These are phyloP conservation scores for Trichoderma oligosporum DNA, from an alignment of 2,329 filamentous ascomycete genomes.

Conservation along the genomic window DNA sequence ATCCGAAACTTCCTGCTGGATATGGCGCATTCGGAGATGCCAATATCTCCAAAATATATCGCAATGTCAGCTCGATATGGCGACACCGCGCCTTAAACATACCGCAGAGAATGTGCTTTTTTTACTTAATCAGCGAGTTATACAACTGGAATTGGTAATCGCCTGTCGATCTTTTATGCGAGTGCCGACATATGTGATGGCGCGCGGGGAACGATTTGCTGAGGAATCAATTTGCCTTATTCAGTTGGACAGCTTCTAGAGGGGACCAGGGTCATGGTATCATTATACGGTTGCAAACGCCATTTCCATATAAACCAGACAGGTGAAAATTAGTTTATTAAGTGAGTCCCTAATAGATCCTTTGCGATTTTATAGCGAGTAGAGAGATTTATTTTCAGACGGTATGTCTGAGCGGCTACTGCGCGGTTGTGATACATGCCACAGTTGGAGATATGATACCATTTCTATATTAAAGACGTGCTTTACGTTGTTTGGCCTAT, in stretches of 20 bases:
- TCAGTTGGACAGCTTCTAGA: neutral
- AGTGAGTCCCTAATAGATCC: too few species aligned
- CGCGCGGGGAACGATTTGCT: neutral
- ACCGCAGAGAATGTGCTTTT: too few species aligned
- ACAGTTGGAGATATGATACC: conserved; percentile 12
- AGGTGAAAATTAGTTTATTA: too few species aligned
- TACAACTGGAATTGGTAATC: neutral
- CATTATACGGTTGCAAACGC: conserved; percentile 17
- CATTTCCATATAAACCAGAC: conserved; percentile 3
- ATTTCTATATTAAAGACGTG: conserved; percentile 15
- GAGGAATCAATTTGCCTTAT: conserved; percentile 8
- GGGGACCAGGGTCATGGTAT: conserved; percentile 14
- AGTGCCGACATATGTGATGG: neutral
- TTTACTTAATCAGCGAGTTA: neutral
- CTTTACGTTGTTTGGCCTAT: neutral
- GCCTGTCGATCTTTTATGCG: neutral
- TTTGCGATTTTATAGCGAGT: too few species aligned
- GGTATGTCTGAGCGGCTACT: neutral
- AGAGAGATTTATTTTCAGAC: too few species aligned
- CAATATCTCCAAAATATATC: neutral
- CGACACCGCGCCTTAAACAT: conserved; percentile 14
- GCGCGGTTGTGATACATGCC: neutral
- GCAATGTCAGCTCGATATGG: conserved; percentile 11
- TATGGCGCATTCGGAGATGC: neutral
- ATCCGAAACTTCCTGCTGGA: neutral